Evolutionary conservation across 2,329 filamentous ascomycete species (phyloP).

Genomic region (Ophidiomyces ophidiicola): DNA sequence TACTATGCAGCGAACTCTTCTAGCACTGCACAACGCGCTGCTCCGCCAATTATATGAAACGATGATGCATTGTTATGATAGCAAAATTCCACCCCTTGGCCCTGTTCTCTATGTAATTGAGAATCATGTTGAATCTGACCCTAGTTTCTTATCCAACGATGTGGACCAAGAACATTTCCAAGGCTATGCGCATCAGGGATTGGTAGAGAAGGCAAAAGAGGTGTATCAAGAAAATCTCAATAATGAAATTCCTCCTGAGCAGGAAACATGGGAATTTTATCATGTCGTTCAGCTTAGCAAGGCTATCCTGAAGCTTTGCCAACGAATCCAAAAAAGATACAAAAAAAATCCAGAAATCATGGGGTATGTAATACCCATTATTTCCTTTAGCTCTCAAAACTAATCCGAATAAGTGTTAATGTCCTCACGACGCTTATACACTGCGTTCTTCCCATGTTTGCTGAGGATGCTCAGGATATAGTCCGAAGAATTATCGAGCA

Average conservation of each 20-base stretch:
- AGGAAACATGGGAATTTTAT: slow-evolving; percentile 77
- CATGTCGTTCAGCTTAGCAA: slow-evolving; percentile 85
- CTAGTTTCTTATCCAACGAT: slow-evolving; percentile 56
- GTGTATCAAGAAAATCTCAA: slow-evolving; percentile 70
- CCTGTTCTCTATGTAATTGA: slow-evolving; percentile 70
- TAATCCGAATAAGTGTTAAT: slow-evolving; percentile 36
- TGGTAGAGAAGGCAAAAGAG: slow-evolving; percentile 62
- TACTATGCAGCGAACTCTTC: slow-evolving; percentile 62
- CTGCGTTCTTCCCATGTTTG: slow-evolving; percentile 78
- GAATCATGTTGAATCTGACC: slow-evolving; percentile 68
- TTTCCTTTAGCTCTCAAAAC: slow-evolving; percentile 4
- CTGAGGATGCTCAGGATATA: slow-evolving; percentile 75
- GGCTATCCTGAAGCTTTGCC: slow-evolving; percentile 68
- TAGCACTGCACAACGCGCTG: slow-evolving; percentile 64
- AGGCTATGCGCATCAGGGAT: slow-evolving; percentile 56
- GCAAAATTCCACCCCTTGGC: slow-evolving; percentile 71
- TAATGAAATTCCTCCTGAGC: slow-evolving; percentile 63
- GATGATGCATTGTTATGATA: slow-evolving; percentile 78
- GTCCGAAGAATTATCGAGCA: slow-evolving; percentile 67
- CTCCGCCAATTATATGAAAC: slow-evolving; percentile 76
- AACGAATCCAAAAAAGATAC: slow-evolving; percentile 87
- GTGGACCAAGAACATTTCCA: slow-evolving; percentile 63
- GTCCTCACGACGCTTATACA: slow-evolving; percentile 61
- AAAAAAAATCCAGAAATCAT: slow-evolving; percentile 76
- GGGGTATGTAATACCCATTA: slow-evolving; percentile 39